Base-by-base conservation (phyloP, 768 basidiomycete genomes). In the Pisolithus sp. region DNA sequence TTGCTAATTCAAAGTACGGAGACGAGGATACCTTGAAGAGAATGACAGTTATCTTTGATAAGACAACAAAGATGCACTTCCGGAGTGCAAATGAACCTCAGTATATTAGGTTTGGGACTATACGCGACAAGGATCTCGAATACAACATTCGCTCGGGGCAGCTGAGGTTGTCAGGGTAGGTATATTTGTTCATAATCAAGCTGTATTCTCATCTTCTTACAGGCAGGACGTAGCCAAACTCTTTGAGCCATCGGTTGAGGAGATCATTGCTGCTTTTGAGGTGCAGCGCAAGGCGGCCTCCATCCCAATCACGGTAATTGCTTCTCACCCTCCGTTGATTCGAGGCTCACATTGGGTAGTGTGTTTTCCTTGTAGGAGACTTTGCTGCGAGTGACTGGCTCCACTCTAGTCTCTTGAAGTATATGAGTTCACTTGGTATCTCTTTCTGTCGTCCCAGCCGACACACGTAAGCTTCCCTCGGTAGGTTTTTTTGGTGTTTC, bases 321-420 rank as follows among this genome's bases (percentile, higher is more conserved):
- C 21, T 21, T 17, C 17, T 5, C 5, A 4, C 13, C 24, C 18
- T 44, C 39, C 23, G 23, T 21, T 4, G 5, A 3, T 1, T 20
- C 15, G 2, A 4, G 31, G 4, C 31, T 34, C 4, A 34, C 12
- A 3, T 13, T 3, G 31, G 31, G 12, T 34, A 69, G 69, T 49
- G 67, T 15, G 68, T 74, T 17, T 72, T 78, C 40, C 69, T 83
- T 3, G 76, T 80, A 1, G 78, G 78, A 2, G 76, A 77, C 0
- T 80, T 77, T 53, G 72, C 74, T 0, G 73, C 76, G 10, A 79
- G 70, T 46, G 72, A 74, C 24, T 79, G 69, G 63, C 57, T 81
- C 12, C 77, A 72, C 49, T 54, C 56, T 7, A 65, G 68, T 34
- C 71, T 82, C 18, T 71, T 72, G 15, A 57, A 64, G n/a, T 59